Base-by-base conservation (phyloP, 1,284 basidiomycete genomes). In the Microbotryomycetes sp. region DNA sequence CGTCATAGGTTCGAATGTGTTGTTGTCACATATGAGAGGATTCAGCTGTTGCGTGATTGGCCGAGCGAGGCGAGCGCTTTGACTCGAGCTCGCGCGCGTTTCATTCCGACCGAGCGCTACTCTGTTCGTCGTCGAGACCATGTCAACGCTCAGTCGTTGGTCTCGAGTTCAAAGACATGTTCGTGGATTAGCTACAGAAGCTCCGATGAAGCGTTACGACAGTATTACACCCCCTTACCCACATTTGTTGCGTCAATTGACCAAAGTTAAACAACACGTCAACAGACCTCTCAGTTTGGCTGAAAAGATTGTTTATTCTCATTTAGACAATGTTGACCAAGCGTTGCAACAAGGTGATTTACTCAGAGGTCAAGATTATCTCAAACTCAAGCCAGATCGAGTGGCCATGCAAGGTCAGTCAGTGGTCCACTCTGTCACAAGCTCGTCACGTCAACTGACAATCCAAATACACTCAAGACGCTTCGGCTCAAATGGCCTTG, bases 251-350 rank as follows among this genome's bases (percentile, higher is more conserved):
- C 7, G 22, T 22, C 54, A 75, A 83, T 84, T 97, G 60, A 80
- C 82, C 54, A 78, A 78, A 57, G 89, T 93, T 58, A 85, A 88
- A 60, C 75, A 81, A 55, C 78, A 89, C 55, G 80, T 97, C 70
- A 81, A 81, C 66, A 79, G 85, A 59, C 88, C 89, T 22, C 79
- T 98, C 62, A 93, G 93, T 1, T 81, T 99, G 19, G 88, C 94
- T 28, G 96, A 99, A 79, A 99, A 99, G 82, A 96, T 98, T 54
- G 81, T 99, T 50, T 98, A 97, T 77, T 87, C 91, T 71, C 96
- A 99, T 78, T 79, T 98, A 58, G 84, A 69, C 62, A 84, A 93
- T 68, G 90, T 92, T 7, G 83, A 86, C 67, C 79, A 80, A 62
- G 85, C 80, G 60, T 78, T 96, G 32, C 81, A 81, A 22, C 80